Conservation (phyloP, 2,329 filamentous ascomycete species). For the Monilinia polystroma region DNA sequence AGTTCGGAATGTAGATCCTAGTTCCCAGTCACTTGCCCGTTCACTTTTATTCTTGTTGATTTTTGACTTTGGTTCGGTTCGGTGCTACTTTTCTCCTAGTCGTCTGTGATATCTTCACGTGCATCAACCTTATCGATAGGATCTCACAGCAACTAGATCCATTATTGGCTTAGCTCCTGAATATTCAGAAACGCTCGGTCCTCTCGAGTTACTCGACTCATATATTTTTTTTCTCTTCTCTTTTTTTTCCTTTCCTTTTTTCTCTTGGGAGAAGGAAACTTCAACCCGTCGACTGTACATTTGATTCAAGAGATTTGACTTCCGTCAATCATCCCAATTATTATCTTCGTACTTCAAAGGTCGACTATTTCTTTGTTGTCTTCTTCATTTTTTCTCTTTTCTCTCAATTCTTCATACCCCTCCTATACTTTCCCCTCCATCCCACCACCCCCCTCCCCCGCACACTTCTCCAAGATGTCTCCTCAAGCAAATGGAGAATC, state of each 20-base stretch:
- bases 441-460: slow-evolving; percentile 25
- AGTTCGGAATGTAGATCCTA: not conserved
- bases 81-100: not conserved
- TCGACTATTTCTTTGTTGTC: slow-evolving; percentile 43
- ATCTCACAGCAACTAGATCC: not conserved
- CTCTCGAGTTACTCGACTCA: not conserved
- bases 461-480: slow-evolving; percentile 52
- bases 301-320: slow-evolving; percentile 42
- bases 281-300: slow-evolving; percentile 59
- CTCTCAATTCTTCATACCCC: slow-evolving; percentile 39
- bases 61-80: not conserved
- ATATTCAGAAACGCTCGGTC: not conserved
- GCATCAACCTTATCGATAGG: not conserved
- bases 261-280: slow-evolving; percentile 56
- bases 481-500: slow-evolving; percentile 66
- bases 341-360: slow-evolving; percentile 15
- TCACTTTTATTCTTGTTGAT: not conserved
- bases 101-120: not conserved
- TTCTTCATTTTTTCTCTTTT: slow-evolving; percentile 34
- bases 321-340: slow-evolving; percentile 2
- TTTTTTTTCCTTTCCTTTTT: slow-evolving; percentile 43
- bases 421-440: slow-evolving; percentile 33
- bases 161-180: not conserved
- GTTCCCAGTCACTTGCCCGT: not conserved
- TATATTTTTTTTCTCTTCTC: slow-evolving; percentile 22